These are phyloP conservation scores for Venturia carpophila DNA, from an alignment of 2,329 filamentous ascomycete genomes.

Conservation along the genomic window DNA sequence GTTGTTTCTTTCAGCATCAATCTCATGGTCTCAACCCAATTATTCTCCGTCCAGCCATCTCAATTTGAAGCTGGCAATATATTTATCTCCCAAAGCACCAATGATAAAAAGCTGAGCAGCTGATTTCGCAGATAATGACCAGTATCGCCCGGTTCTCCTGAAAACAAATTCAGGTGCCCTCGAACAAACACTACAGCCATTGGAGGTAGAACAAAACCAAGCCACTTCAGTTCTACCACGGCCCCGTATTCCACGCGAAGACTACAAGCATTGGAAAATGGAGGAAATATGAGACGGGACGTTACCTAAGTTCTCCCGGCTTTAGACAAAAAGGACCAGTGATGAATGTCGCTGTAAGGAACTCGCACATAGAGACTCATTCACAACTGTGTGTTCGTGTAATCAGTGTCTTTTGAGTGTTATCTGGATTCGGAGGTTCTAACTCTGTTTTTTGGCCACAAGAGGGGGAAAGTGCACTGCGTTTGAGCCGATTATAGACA, in stretches of 20 bases:
- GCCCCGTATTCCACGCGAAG: neutral
- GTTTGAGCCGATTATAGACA: too few relatives aligned
- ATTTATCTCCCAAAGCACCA: neutral
- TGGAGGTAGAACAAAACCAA: neutral
- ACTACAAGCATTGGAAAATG: neutral
- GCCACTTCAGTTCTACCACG: neutral
- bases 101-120: neutral
- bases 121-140: neutral
- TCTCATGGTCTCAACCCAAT: neutral
- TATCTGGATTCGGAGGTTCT: too few relatives aligned
- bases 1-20: neutral
- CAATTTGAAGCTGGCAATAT: neutral
- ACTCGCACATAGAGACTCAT: neutral
- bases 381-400: conserved; percentile 5
- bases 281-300: neutral
- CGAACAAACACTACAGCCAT: neutral
- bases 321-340: neutral
- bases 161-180: neutral
- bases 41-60: neutral
- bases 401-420: too few relatives aligned
- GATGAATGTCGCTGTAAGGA: neutral
- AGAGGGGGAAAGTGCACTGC: too few relatives aligned
- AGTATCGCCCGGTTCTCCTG: neutral
- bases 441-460: too few relatives aligned
- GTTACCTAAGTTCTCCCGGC: neutral